Evolutionary conservation across 768 basidiomycete genomes (phyloP).

Genomic region (Phlebiopsis gigantea): DNA sequence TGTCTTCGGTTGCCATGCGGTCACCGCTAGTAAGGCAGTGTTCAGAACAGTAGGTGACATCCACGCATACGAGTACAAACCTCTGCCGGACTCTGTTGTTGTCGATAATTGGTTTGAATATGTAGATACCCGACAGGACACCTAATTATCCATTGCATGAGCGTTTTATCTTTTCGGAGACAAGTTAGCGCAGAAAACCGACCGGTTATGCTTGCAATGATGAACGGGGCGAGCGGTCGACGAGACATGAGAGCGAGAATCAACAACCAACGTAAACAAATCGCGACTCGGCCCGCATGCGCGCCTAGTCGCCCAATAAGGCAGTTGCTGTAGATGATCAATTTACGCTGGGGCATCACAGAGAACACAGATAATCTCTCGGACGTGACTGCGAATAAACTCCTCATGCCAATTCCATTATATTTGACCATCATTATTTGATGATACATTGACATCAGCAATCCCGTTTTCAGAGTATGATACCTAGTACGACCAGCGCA

Average conservation of each 20-base stretch:
- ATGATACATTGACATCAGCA: background rate
- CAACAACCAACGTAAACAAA: constrained; percentile 3
- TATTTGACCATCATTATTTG: background rate
- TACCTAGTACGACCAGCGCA: constrained; percentile 24
- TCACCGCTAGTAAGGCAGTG: constrained; percentile 1
- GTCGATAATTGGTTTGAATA: constrained; percentile 50
- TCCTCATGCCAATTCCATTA: no score
- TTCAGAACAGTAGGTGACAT: background rate
- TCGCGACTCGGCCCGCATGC: background rate
- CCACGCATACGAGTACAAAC: background rate
- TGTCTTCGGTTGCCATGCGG: background rate
- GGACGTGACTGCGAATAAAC: background rate
- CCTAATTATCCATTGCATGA: constrained; percentile 34
- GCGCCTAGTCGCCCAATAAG: constrained; percentile 1
- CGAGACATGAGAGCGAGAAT: constrained; percentile 17
- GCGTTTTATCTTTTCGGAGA: background rate
- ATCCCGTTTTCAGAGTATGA: background rate
- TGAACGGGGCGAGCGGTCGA: constrained; percentile 42
- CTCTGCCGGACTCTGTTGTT: background rate
- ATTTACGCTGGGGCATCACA: background rate
- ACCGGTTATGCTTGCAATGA: constrained; percentile 59
- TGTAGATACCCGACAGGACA: constrained; percentile 57
- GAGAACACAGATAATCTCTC: background rate
- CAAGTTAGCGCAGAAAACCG: constrained; percentile 4
- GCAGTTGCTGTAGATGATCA: constrained; percentile 11